Conservation (phyloP, 2,329 filamentous ascomycete genomes). For the Trichoderma sp. region DNA sequence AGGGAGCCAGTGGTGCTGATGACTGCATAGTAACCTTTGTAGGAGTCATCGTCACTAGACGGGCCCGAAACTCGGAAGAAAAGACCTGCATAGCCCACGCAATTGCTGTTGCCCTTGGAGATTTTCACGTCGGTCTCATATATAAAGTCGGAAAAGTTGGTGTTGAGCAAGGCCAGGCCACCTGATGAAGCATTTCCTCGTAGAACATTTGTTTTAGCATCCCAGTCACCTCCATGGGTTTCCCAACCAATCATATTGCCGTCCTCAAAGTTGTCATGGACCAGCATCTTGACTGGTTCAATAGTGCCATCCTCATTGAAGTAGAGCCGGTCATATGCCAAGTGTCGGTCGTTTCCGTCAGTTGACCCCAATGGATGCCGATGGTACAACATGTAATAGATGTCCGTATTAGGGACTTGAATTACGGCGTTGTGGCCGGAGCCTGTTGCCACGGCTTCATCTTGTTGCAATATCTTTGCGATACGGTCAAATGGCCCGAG, state of each 20-base stretch:
- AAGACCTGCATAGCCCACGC: constrained; percentile 33
- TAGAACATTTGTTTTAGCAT: neutral
- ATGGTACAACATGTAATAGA: constrained; percentile 50
- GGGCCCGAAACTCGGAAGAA: constrained; percentile 36
- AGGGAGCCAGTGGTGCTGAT: constrained; percentile 30
- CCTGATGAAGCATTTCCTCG: neutral
- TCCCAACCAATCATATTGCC: constrained; percentile 40
- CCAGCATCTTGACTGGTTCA: constrained; percentile 43
- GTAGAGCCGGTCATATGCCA: constrained; percentile 49
- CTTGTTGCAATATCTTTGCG: constrained; percentile 43
- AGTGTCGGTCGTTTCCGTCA: constrained; percentile 45
- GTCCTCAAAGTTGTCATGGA: constrained; percentile 43
- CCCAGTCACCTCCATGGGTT: constrained; percentile 24
- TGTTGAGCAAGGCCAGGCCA: constrained; percentile 21
- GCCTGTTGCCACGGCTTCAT: constrained; percentile 40
- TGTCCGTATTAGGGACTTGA: constrained; percentile 44
- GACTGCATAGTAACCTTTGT: constrained; percentile 32
- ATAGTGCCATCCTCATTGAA: constrained; percentile 46
- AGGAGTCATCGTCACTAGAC: constrained; percentile 15
- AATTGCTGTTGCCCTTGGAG: neutral
- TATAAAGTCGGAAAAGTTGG: constrained; percentile 22
- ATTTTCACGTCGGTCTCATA: constrained; percentile 19
- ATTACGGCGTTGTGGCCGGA: constrained; percentile 46
- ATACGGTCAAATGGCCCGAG: constrained; percentile 42
- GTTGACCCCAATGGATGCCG: constrained; percentile 43